Base-by-base conservation (phyloP, 1,139 yeast genomes). In the Geotrichum citri-aurantii region DNA sequence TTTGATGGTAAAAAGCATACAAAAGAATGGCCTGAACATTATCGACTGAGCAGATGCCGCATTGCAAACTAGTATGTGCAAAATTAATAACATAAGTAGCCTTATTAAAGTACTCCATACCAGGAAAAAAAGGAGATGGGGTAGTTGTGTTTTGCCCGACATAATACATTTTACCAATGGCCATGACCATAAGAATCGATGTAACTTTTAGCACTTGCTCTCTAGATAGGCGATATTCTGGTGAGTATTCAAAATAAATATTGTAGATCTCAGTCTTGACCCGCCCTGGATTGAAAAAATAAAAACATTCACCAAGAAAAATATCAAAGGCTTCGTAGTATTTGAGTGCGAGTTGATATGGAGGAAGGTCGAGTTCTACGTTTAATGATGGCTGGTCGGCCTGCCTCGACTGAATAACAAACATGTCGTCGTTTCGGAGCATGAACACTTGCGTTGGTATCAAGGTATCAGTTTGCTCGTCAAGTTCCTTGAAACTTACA, bases 281-380 rank as follows among this genome's bases (percentile, higher is more conserved):
- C 24, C 64, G 64, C 0, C 95, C 95, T 68, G 87, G 92, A 69
- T 89, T 89, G 74, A 88, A 87, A 68, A 88, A 88, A 71, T 89
- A 89, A 70, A 88, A 89, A 66, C 96, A 87, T 0, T 93, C 95
- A 68, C 87, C 93, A 66, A 88, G 85, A 68, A 86, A 88, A 57
- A 85, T 84, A 61, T 88, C 81, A 65, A 88, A 88, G 0, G 89
- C 84, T 66, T 86, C 93, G 17, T 87, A 87, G 59, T 88, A 75
- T 14, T 85, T 71, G 80, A 86, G 80, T 8, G 95, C 93, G 66
- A 86, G 85, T 1, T 90, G 83, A 65, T 86, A 87, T 12, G 90
- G 81, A 0, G 96, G 96, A 40, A 88, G 74, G 0, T 88, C 80
- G 67, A 86, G 81, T n/a, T 52, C 53, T 19, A 55, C 31, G 2